Conservation (phyloP, 192 early-diverging fungal species). For the Linnemannia zychae region DNA sequence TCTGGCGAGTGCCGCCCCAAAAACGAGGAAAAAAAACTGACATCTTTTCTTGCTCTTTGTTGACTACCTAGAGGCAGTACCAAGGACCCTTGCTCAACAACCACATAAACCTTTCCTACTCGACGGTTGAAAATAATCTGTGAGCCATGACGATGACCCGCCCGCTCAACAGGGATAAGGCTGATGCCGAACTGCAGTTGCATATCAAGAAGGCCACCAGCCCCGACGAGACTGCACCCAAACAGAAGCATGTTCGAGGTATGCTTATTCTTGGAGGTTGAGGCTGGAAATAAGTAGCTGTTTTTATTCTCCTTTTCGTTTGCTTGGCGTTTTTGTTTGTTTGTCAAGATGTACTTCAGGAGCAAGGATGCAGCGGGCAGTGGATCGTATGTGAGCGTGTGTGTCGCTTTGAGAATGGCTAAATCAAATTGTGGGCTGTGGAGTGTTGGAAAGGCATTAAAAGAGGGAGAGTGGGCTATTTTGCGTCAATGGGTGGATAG, state of each 20-base stretch:
- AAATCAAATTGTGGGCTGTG: not conserved
- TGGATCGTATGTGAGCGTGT: not conserved
- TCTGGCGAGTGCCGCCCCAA: too few relatives aligned
- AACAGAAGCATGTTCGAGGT: constrained; percentile 94
- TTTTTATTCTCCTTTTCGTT: not conserved
- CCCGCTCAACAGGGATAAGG: constrained; percentile 75
- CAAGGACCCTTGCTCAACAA: not conserved
- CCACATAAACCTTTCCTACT: too few relatives aligned
- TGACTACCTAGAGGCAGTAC: too few relatives aligned
- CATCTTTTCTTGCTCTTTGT: too few relatives aligned
- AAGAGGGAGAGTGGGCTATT: not conserved
- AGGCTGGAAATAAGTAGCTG: too few relatives aligned
- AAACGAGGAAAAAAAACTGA: too few relatives aligned
- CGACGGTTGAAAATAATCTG: not conserved
- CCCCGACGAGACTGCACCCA: constrained; percentile 91
- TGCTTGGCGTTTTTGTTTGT: not conserved
- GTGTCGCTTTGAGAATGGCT: not conserved
- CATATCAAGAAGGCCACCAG: constrained; percentile 92
- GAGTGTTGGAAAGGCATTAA: not conserved
- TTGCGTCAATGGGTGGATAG: not conserved
- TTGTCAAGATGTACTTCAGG: constrained; percentile 7
- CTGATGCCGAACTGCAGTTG: constrained; percentile 84
- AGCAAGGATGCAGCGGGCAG: not conserved
- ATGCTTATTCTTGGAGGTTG: constrained; percentile 8
- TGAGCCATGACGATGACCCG: constrained; percentile 55